These are phyloP conservation scores for Microsporum audouinii DNA, from an alignment of 2,329 filamentous ascomycete genomes.

Conservation along the genomic window DNA sequence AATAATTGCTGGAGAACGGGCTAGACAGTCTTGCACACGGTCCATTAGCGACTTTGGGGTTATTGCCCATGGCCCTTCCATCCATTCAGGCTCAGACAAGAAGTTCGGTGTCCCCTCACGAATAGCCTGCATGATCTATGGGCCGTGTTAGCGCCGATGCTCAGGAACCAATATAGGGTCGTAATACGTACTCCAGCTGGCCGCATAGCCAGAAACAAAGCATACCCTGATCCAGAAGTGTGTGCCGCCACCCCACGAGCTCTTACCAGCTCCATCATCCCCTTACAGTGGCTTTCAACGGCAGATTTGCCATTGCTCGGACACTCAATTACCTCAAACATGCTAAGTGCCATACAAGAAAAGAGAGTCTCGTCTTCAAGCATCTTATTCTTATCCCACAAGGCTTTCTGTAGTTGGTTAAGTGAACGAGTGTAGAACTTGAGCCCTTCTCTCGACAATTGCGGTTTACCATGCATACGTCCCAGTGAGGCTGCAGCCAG, in stretches of 20 bases:
- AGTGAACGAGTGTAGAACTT: conserved; percentile 27
- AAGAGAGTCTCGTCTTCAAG: conserved; percentile 28
- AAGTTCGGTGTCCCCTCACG: conserved; percentile 18
- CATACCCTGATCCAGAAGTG: conserved; percentile 22
- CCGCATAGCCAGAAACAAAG: conserved; percentile 25
- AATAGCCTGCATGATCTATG: conserved; percentile 24
- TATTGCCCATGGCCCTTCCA: conserved; percentile 21
- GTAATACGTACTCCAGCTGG: conserved; percentile 14
- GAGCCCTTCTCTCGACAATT: conserved; percentile 19
- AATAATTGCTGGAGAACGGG: conserved; percentile 19
- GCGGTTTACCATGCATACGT: conserved; percentile 14
- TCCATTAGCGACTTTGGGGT: conserved; percentile 20
- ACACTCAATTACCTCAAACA: conserved; percentile 30
- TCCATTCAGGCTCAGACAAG: conserved; percentile 23
- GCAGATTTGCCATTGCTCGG: conserved; percentile 21
- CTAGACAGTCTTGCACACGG: conserved; percentile 24
- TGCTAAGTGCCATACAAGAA: conserved; percentile 26
- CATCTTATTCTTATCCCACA: conserved; percentile 23
- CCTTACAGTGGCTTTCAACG: conserved; percentile 25
- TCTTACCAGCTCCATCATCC: conserved; percentile 24
- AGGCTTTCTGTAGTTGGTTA: conserved; percentile 26
- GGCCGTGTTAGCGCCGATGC: not conserved
- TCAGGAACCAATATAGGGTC: conserved; percentile 3
- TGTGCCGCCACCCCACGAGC: conserved; percentile 25
- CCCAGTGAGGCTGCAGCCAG: conserved; percentile 22